Evolutionary conservation across 495 filamentous ascomycete species (phyloP), one percentile per base, ranked within the genome.

Genomic region (Acidomyces sp.): DNA sequence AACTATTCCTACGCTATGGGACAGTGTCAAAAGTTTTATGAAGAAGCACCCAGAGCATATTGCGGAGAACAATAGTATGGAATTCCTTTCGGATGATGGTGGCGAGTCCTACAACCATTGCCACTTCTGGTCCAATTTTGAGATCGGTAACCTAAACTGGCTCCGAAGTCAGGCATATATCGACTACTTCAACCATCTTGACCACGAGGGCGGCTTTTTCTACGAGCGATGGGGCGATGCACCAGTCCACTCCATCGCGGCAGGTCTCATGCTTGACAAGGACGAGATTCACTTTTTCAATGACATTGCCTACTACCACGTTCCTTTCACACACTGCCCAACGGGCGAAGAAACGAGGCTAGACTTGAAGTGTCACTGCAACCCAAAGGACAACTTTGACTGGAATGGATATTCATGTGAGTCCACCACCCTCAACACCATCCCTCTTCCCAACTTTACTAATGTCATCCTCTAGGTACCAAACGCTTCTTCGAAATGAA

Each of bases 241-340:
- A 11, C 74, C 76, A n/a, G 70, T 79, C 20, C 75, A 78, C 64
- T 92, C 85, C n/a, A 94, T 97, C 51, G 90, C 83, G 1, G 90
- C 90, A 3, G 75, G 70, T 11, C 60, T 95, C 2, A 70, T 94
- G 58, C 67, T 97, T 46, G 74, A 77, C 54, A 94, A 93, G 65
- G 81, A 92, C 41, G 72, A 97, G 56, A 78, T 97, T 48, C 88
- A 96, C 54, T 97, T 97, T 68, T 97, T 93, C 69, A 83, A 97
- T 55, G 90, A 97, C 54, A 96, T 97, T 50, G 90, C 82, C 41
- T 97, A 97, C 62, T 96, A 85, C 62, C 90, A 97, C 55, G 82
- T 93, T n/a, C 90, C 90, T 5, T 97, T 97, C 57, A 96, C 88
- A 17, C 90, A 97, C 63, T 97, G 90, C 58, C 90, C 90, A 3